These are phyloP conservation scores for Clarireedia monteithiana DNA, from an alignment of 2,329 filamentous ascomycete species.

Conservation along the genomic window DNA sequence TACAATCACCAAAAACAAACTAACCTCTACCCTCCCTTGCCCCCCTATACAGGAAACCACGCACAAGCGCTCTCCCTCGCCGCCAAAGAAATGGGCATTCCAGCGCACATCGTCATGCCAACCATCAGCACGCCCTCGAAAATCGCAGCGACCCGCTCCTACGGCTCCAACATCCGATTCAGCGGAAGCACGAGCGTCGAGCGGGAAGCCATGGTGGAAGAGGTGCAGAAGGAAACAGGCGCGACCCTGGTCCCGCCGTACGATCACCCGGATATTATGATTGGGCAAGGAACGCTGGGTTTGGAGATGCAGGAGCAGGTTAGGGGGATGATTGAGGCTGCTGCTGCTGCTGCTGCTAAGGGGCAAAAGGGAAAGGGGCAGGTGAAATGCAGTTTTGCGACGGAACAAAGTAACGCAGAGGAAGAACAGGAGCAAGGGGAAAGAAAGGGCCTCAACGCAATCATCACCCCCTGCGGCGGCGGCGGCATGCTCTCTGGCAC, in stretches of 20 bases:
- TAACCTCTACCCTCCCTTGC: background rate
- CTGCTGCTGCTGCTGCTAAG: conserved; percentile 4
- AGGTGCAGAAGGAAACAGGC: conserved; percentile 62
- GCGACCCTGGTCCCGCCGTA: conserved; percentile 83
- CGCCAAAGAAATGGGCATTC: conserved; percentile 63
- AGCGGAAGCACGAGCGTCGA: conserved; percentile 73
- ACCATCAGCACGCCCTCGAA: conserved; percentile 77
- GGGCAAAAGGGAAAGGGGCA: conserved; percentile 9
- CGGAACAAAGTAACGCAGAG: conserved; percentile 5
- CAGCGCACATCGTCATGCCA: conserved; percentile 89
- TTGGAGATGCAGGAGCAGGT: conserved; percentile 77
- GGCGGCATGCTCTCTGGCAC: conserved; percentile 83
- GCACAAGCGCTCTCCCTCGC: conserved; percentile 88
- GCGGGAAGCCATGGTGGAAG: conserved; percentile 67
- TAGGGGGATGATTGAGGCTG: conserved; percentile 38
- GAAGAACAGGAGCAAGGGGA: background rate
- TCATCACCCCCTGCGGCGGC: conserved; percentile 80
- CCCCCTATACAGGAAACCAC: conserved; percentile 64
- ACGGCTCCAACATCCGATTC: conserved; percentile 74
- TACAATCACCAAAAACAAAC: background rate
- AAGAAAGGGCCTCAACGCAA: conserved; percentile 48
- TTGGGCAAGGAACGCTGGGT: conserved; percentile 86
- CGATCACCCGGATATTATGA: conserved; percentile 83
- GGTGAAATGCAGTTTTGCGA: conserved; percentile 11
- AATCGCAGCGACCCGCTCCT: conserved; percentile 70